These are phyloP conservation scores for Pythium monospermum DNA, from an alignment of 352 stramenopile genomes.

Conservation along the genomic window DNA sequence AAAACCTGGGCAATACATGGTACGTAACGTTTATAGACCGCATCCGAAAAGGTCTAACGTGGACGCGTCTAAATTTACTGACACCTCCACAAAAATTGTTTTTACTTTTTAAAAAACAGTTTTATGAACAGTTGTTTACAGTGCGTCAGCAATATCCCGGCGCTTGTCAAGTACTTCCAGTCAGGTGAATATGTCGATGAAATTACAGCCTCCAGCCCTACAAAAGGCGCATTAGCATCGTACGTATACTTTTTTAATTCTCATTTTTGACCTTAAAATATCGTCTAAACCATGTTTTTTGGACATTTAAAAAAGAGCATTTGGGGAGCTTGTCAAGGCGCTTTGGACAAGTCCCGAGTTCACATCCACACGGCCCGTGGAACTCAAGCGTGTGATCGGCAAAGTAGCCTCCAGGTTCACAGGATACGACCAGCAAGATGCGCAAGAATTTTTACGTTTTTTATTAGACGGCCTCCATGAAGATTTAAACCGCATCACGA, in stretches of 20 bases:
- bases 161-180: slow-evolving; percentile 51
- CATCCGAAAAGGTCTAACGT: neutral
- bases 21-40: slow-evolving; percentile 13
- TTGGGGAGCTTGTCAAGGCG: slow-evolving; percentile 63
- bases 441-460: slow-evolving; percentile 88
- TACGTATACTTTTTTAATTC: slow-evolving; percentile 9
- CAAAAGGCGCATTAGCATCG: slow-evolving; percentile 49
- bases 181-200: slow-evolving; percentile 37
- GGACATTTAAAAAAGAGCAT: slow-evolving; percentile 39
- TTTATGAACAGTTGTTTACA: slow-evolving; percentile 89
- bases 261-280: neutral
- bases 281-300: no score
- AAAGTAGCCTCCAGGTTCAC: slow-evolving; percentile 68
- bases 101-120: slow-evolving; percentile 20
- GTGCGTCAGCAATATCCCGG: slow-evolving; percentile 67
- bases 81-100: no score
- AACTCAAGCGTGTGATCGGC: slow-evolving; percentile 72
- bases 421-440: slow-evolving; percentile 87
- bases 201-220: slow-evolving; percentile 53
- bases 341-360: slow-evolving; percentile 63
- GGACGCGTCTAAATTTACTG: no score
- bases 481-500: slow-evolving; percentile 74
- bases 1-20: slow-evolving; percentile 83
- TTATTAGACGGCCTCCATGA: slow-evolving; percentile 85
- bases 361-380: slow-evolving; percentile 43